phyloP scores from a whole-genome alignment of 768 basidiomycete genomes.

The Lentinula lateritia region DNA sequence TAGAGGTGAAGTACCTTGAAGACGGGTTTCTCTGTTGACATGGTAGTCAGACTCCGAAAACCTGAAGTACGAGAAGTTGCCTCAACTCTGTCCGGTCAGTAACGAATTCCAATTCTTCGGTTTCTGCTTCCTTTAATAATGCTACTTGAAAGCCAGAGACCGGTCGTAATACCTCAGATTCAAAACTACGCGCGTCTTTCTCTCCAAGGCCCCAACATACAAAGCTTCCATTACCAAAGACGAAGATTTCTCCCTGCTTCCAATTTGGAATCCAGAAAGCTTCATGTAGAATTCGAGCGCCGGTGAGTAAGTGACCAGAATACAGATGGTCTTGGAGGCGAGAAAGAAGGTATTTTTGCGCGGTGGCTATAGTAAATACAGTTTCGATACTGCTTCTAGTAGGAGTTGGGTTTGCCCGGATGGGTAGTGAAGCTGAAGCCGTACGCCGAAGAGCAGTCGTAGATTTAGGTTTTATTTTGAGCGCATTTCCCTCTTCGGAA shows the following conservation, averaged over 20 bases:
- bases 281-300: conserved; percentile 62
- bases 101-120: conserved; percentile 90
- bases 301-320: conserved; percentile 36
- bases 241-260: conserved; percentile 75
- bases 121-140: conserved; percentile 64
- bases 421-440: conserved; percentile 80
- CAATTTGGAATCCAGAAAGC: conserved; percentile 61
- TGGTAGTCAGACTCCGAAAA: neutral
- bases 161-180: conserved; percentile 51
- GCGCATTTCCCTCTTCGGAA: neutral
- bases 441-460: conserved; percentile 76
- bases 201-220: conserved; percentile 89
- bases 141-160: conserved; percentile 56
- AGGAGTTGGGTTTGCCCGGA: conserved; percentile 81
- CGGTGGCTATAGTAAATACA: conserved; percentile 81
- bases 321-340: conserved; percentile 45
- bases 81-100: conserved; percentile 85
- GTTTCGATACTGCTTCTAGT: conserved; percentile 76
- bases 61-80: conserved; percentile 1
- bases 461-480: conserved; percentile 61
- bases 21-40: conserved; percentile 61
- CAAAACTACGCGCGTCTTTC: conserved; percentile 65
- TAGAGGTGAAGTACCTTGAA: conserved; percentile 44
- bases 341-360: conserved; percentile 73
- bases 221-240: conserved; percentile 84